Conservation (phyloP, 192 early-diverging fungal genomes). For the Funneliformis mosseae region DNA sequence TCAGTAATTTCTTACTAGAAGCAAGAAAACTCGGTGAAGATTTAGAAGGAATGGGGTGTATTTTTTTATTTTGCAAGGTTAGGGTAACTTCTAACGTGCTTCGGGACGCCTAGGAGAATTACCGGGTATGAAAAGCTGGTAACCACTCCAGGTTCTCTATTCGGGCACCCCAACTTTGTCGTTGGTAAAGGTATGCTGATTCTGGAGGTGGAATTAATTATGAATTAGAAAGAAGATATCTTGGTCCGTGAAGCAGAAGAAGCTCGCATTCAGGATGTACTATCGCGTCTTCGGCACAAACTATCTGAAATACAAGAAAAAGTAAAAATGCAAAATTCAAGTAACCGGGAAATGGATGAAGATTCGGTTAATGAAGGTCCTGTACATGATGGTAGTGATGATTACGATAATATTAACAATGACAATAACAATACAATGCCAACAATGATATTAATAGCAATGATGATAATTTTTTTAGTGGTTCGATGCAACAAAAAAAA, state of each 20-base stretch:
- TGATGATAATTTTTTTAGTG: not conserved
- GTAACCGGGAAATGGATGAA: slow-evolving; percentile 16
- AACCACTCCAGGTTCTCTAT: not conserved
- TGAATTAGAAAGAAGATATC: slow-evolving; percentile 12
- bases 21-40: not conserved
- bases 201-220: too few species aligned
- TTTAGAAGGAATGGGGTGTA: not conserved
- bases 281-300: slow-evolving; percentile 16
- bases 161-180: not conserved
- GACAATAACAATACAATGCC: not conserved
- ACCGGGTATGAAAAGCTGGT: not conserved
- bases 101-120: not conserved
- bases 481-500: not conserved
- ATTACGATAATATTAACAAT: not conserved
- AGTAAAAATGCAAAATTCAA: slow-evolving; percentile 24
- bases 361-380: slow-evolving; percentile 21
- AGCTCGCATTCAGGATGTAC: slow-evolving; percentile 9
- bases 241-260: slow-evolving; percentile 10
- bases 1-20: not conserved
- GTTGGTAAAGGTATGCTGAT: too few species aligned
- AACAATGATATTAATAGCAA: not conserved
- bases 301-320: slow-evolving; percentile 21
- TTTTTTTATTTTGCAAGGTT: not conserved
- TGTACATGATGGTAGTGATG: slow-evolving; percentile 15
- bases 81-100: not conserved